These are phyloP conservation scores for Dissoconium aciculare DNA, from an alignment of 2,329 filamentous ascomycete species.

Conservation along the genomic window DNA sequence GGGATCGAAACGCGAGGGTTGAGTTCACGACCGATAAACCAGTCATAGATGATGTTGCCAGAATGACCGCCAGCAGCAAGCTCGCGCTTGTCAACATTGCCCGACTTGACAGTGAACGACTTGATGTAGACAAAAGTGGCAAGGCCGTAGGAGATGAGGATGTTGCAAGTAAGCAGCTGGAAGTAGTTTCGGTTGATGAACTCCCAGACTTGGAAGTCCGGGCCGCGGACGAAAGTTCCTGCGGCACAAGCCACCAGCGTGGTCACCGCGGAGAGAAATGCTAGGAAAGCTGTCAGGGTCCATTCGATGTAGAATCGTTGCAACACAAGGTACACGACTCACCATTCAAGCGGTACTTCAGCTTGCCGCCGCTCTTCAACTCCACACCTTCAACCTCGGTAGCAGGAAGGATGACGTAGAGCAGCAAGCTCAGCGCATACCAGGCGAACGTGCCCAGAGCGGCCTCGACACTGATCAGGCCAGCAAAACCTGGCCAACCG, in stretches of 20 bases:
- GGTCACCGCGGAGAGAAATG: slow-evolving; percentile 58
- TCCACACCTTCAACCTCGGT: slow-evolving; percentile 54
- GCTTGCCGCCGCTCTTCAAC: slow-evolving; percentile 53
- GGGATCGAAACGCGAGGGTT: slow-evolving; percentile 74
- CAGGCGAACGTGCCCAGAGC: slow-evolving; percentile 60
- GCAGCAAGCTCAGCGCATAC: slow-evolving; percentile 57
- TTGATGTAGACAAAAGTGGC: slow-evolving; percentile 66
- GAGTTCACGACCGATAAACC: slow-evolving; percentile 89
- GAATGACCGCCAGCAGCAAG: slow-evolving; percentile 68
- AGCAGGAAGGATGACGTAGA: slow-evolving; percentile 66
- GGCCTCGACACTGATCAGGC: slow-evolving; percentile 54
- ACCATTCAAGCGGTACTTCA: slow-evolving; percentile 64
- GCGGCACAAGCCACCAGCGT: slow-evolving; percentile 56
- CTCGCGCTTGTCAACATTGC: slow-evolving; percentile 57
- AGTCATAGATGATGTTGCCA: slow-evolving; percentile 83
- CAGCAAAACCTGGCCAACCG: slow-evolving; percentile 65
- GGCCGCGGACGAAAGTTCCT: slow-evolving; percentile 62
- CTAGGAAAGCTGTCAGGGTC: slow-evolving; percentile 29
- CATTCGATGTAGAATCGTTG: background rate
- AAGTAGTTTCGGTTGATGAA: slow-evolving; percentile 87
- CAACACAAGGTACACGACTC: too few species aligned
- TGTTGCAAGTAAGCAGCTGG: slow-evolving; percentile 69
- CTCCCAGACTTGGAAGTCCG: slow-evolving; percentile 76
- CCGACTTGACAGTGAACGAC: slow-evolving; percentile 67
- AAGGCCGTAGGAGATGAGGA: slow-evolving; percentile 57